phyloP scores from a whole-genome alignment of 495 filamentous ascomycete genomes.

The Pyronema omphalodes region DNA sequence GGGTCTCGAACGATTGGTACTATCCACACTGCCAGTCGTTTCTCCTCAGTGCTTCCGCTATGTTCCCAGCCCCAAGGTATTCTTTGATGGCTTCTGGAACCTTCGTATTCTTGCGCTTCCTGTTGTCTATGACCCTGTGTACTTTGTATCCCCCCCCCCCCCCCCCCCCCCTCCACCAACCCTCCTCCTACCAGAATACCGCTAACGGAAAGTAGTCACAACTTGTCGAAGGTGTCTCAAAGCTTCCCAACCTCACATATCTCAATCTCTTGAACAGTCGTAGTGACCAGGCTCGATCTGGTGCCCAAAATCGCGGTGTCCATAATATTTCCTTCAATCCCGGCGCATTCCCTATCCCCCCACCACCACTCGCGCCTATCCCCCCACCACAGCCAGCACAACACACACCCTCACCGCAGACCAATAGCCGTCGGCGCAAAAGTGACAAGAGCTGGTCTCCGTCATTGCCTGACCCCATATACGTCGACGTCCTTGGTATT shows the following conservation, averaged over 20 bases:
- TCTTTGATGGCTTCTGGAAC: conserved; percentile 2
- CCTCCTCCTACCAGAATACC: neutral
- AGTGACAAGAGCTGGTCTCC: neutral
- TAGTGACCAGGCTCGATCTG: neutral
- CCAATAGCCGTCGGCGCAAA: neutral
- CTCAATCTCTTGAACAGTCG: conserved; percentile 1
- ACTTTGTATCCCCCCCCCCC: neutral
- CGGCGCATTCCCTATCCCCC: neutral
- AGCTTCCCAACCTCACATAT: neutral
- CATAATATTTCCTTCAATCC: neutral
- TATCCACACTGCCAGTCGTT: neutral
- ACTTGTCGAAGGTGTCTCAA: conserved; percentile 1
- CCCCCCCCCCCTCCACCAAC: too few relatives aligned
- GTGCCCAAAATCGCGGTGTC: neutral
- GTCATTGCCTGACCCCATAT: neutral
- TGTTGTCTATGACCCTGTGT: neutral
- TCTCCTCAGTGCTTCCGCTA: neutral
- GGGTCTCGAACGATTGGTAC: conserved; percentile 1
- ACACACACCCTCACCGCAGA: neutral
- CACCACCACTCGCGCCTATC: neutral
- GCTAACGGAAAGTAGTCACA: neutral
- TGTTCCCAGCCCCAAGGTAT: neutral
- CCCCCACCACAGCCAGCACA: neutral
- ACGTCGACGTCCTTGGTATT: conserved; percentile 1
- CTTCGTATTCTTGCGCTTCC: conserved; percentile 1